phyloP scores from a whole-genome alignment of 257 asterid species.

The Cruciata laevipes region DNA sequence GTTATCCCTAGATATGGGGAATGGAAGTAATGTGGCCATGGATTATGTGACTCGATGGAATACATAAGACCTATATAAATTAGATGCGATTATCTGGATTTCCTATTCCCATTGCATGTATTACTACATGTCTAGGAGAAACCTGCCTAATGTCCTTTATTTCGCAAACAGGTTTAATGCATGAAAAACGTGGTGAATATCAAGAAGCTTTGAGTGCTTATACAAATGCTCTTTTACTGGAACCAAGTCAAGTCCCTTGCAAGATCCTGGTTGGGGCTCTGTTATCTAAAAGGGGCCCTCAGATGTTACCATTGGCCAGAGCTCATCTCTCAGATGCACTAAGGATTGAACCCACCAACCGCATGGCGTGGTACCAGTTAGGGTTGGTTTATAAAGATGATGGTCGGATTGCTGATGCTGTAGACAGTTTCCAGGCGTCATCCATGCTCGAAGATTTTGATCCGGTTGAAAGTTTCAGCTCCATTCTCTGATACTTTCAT shows the following conservation, averaged over 20 bases:
- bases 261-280: conserved; percentile 61
- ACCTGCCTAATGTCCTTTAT: background rate
- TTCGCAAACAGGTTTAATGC: conserved; percentile 50
- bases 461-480: conserved; percentile 77
- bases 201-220: conserved; percentile 59
- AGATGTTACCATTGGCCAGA: conserved; percentile 79
- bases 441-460: conserved; percentile 88
- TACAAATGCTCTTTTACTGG: conserved; percentile 63
- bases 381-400: conserved; percentile 82
- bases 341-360: conserved; percentile 75
- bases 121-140: background rate
- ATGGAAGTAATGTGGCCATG: background rate
- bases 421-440: conserved; percentile 96
- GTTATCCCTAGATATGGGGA: background rate
- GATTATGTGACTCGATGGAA: background rate
- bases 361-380: conserved; percentile 79
- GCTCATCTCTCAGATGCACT: conserved; percentile 83
- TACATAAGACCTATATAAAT: background rate
- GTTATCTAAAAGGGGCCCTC: conserved; percentile 48
- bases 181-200: conserved; percentile 57
- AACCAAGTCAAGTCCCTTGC: conserved; percentile 72
- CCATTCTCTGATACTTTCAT: conserved; percentile 35
- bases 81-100: background rate
- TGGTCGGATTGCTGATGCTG: conserved; percentile 84
- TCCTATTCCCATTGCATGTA: background rate